Base-by-base conservation (phyloP, 2,329 filamentous ascomycete species). In the Aureobasidium sp. region DNA sequence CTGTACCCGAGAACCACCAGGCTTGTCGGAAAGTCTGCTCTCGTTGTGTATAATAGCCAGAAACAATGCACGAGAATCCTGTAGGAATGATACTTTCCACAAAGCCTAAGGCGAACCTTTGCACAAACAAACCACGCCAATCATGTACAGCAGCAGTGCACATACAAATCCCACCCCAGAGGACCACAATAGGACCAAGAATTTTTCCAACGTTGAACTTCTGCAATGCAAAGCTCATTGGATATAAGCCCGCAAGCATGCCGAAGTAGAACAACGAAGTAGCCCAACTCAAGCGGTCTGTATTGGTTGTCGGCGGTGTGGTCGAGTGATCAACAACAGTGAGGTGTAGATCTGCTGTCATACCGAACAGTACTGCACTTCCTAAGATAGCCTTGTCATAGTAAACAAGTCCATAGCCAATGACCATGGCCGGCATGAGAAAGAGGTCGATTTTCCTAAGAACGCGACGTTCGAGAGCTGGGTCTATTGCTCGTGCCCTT, bases 201-300 rank as follows among this genome's bases (percentile, higher is more conserved):
- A 88, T 82, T 51, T 81, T 79, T n/a, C 85, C 82, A 1, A 84
- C 79, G 63, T 84, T 78, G 75, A 90, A 88, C 24, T 83, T 82
- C 72, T 92, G 88, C 1, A 90, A 77, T 0, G 83, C 77, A 64
- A 87, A 89, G 0, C 86, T 87, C 82, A 90, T 85, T 1, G 88
- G 88, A 65, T 90, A 91, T 3, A 89, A 76, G 0, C 88, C 88
- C 0, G 82, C 84, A 2, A 92, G 79, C 87, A 89, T 89, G 41
- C 88, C 88, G 67, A 92, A 90, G 76, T 91, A 92, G 76, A 92
- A 91, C 68, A 90, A 79, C 0, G 87, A 90, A 0, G 87, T 91
- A 2, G 88, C 88, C 88, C 88, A 92, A 66, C 82, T 86, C 32
- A 92, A 81, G 12, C 88, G 82, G 0, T 82, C 80, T 0, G 89